Evolutionary conservation across 179 eudicot species (phyloP), one percentile per base, ranked within the genome.

Genomic region (Sideroxylon spinosum): DNA sequence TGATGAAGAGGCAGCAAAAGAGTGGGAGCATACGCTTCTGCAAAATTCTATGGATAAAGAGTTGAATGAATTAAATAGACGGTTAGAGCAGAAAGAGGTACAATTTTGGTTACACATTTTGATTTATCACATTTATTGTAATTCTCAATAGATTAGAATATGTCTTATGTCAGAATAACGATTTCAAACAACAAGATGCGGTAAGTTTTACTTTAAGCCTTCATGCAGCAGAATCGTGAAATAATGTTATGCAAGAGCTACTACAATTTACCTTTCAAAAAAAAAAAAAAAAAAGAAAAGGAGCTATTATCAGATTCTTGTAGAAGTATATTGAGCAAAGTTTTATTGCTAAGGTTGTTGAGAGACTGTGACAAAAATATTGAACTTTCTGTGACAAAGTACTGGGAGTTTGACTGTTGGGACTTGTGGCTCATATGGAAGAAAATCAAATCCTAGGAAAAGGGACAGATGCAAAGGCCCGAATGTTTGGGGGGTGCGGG

Each of bases 1-100:
- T 55, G 99, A 96, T 84, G 98, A 96, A 85, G 99, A 91, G 90
- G 88, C 89, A 60, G 92, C 92, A 55, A 96, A 96, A 84, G 99
- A 96, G 77, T 94, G 97, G 99, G 99, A 96, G 86, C 99, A 96
- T 82, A 92, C 90, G 57, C 92, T 92, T 83, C 81, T 94, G 74
- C 99, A 94, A 83, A 90, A 89, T 80, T 91, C 92, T 28, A 92
- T 96, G 99, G 99, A 94, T 84, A 90, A 92, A 85, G 98, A 96
- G 72, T 84, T 96, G 82, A 80, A 79, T 83, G 99, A 96, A 85
- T 83, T 96, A 78, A 96, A 96, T 82, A 88, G 82, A 76, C 97
- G 94, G 52, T 85, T 96, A 76, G 95, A 92, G 88, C 97, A 92
- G 85, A 96, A 96, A 85, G 99, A 96, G 98, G 99, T 96, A 87